Conservation (phyloP, 1,139 yeast genomes). For the Pneumocystis murina region DNA sequence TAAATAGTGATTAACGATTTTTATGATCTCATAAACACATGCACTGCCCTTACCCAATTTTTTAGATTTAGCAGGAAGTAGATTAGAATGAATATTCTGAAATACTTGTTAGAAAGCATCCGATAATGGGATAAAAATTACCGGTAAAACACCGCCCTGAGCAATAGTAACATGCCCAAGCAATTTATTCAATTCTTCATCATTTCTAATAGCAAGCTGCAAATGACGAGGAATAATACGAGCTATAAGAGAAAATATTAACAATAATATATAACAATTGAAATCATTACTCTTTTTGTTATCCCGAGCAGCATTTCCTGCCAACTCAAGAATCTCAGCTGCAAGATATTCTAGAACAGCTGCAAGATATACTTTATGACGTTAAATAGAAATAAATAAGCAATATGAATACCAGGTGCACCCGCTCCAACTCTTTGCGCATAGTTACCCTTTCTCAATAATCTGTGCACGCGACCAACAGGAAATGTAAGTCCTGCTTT, state of each 20-base stretch:
- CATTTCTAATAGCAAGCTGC: slow-evolving; percentile 96
- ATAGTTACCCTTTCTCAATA: slow-evolving; percentile 81
- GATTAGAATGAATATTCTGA: slow-evolving; percentile 58
- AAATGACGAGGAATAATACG: slow-evolving; percentile 98
- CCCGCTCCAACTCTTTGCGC: slow-evolving; percentile 21
- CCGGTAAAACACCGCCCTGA: slow-evolving; percentile 97
- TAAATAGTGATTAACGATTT: not conserved
- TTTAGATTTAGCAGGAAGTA: slow-evolving; percentile 78
- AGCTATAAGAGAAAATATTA: slow-evolving; percentile 21
- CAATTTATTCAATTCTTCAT: slow-evolving; percentile 87
- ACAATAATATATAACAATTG: not conserved
- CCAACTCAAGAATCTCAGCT: slow-evolving; percentile 93
- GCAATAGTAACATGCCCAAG: slow-evolving; percentile 90
- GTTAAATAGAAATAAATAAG: not conserved
- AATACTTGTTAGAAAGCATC: not conserved
- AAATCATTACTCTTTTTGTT: slow-evolving; percentile 52
- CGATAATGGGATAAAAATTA: slow-evolving; percentile 27
- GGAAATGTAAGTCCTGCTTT: slow-evolving; percentile 99
- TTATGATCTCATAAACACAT: not conserved
- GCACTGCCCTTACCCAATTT: slow-evolving; percentile 14
- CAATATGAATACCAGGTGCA: slow-evolving; percentile 32
- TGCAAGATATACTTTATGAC: slow-evolving; percentile 69
- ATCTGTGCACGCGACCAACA: slow-evolving; percentile 98
- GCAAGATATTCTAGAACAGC: slow-evolving; percentile 93
- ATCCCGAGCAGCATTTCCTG: slow-evolving; percentile 98